Evolutionary conservation across 2,329 filamentous ascomycete genomes (phyloP).

Genomic region (Mycocentrospora acerina): DNA sequence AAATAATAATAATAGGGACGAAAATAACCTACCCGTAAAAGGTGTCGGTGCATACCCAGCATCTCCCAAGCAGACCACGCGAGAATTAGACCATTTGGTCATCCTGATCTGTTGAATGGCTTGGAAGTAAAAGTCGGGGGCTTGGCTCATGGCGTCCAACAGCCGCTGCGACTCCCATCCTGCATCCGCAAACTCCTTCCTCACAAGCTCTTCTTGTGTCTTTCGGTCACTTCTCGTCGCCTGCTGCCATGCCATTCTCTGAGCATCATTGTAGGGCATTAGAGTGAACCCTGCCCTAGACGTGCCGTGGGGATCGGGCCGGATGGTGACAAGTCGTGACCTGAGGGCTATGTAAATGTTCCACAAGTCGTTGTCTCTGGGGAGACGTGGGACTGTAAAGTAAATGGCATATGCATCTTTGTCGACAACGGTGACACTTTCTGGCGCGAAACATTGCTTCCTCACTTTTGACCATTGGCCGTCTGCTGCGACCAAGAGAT

Average conservation of each 20-base stretch:
- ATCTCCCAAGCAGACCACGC: conserved; percentile 57
- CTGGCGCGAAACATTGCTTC: conserved; percentile 23
- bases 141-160: conserved; percentile 43
- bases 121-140: conserved; percentile 52
- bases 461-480: conserved; percentile 54
- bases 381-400: conserved; percentile 38
- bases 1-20: no score
- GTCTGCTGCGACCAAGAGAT: conserved; percentile 59
- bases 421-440: conserved; percentile 16
- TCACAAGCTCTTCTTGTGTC: conserved; percentile 43
- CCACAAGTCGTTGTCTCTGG: conserved; percentile 39
- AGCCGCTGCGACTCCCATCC: conserved; percentile 51
- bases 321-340: conserved; percentile 26
- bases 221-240: conserved; percentile 39
- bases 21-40: no score
- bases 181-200: conserved; percentile 32
- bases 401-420: conserved; percentile 38
- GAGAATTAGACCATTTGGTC: conserved; percentile 47
- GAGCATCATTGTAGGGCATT: conserved; percentile 19
- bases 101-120: conserved; percentile 50
- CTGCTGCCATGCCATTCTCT: conserved; percentile 17
- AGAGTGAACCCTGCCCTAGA: conserved; percentile 42
- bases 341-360: conserved; percentile 40
- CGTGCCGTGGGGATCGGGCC: conserved; percentile 29
- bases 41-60: conserved; percentile 54